Evolutionary conservation across 352 stramenopile species (phyloP), one percentile per base, ranked within the genome.

Genomic region (Saprolegnia diclina): DNA sequence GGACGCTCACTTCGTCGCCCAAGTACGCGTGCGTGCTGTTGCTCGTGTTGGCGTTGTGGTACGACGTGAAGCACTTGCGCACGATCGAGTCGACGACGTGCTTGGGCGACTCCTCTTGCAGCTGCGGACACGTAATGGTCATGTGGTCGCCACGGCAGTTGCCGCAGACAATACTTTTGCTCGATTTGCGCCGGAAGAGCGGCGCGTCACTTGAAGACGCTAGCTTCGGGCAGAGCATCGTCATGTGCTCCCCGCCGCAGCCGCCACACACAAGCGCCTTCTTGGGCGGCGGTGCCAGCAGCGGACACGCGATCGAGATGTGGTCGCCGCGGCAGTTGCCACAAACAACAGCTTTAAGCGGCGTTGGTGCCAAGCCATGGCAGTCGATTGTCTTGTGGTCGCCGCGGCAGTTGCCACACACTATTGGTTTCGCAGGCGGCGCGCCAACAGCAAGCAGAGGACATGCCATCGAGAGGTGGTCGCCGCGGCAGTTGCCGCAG

Each of bases 91-190:
- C 86, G 11, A 91, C 81, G 32, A 63, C 62, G 50, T 68, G 62
- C 62, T 68, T 68, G 45, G 62, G 62, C 62, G 62, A 56, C 32
- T 53, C 50, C 21, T 53, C 62, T 66, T 90, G 80, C 44, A 93
- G 65, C 54, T 91, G 70, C 29, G 85, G 83, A 61, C 85, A 93
- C 46, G 86, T 77, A 48, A 93, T 88, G 22, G 82, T 91, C 55
- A 92, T 93, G 73, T 93, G 85, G 65, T 89, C 89, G 48, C 85
- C 85, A 61, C 80, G 85, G 66, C 85, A 93, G 64, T 93, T 93
- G 40, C 83, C 83, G 32, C 85, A 93, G 52, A 87, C 71, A 32
- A 79, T 81, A 63, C 82, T 82, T 61, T 79, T 86, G n/a, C 16
- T 16, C 26, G n/a, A 37, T 26, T 66, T 66, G 42, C 21, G 21